Evolutionary conservation across 495 filamentous ascomycete species (phyloP).

Genomic region (Penicillium pulvis): DNA sequence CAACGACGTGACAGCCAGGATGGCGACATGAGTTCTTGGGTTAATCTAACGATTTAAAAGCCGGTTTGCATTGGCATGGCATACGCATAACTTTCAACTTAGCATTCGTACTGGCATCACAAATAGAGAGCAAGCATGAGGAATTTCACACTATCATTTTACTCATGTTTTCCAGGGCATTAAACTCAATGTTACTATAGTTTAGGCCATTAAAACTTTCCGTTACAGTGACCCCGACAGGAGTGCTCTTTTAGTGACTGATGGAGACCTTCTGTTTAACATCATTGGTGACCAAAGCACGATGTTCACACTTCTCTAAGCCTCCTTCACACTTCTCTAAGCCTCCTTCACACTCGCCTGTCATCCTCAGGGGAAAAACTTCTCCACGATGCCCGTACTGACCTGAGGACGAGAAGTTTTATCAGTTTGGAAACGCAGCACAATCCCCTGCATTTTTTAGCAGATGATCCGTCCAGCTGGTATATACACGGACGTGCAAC

Average conservation of each 20-base stretch:
- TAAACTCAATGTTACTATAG: background rate
- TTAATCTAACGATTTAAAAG: conserved; percentile 4
- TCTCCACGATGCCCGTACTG: conserved; percentile 31
- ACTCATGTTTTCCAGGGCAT: background rate
- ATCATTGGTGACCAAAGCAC: conserved; percentile 19
- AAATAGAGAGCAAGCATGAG: conserved; percentile 8
- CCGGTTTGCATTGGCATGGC: conserved; percentile 10
- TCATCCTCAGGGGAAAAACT: conserved; percentile 34
- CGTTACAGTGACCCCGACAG: too few species aligned
- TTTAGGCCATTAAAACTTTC: too few species aligned
- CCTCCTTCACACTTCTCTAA: conserved; percentile 26
- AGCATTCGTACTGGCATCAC: conserved; percentile 17
- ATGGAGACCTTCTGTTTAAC: conserved; percentile 8
- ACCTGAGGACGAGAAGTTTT: background rate
- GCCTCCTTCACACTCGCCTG: conserved; percentile 27
- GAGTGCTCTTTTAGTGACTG: background rate
- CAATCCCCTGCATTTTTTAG: background rate
- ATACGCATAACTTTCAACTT: conserved; percentile 19
- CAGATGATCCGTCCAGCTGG: background rate
- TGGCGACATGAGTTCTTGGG: background rate
- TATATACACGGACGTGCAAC: conserved; percentile 12
- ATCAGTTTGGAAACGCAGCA: background rate
- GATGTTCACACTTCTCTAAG: conserved; percentile 22
- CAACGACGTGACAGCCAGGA: background rate
- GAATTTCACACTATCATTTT: conserved; percentile 2